These are phyloP conservation scores for Cymbopogon flexuosus DNA, from an alignment of 202 grass and related monocot genomes.

Conservation along the genomic window DNA sequence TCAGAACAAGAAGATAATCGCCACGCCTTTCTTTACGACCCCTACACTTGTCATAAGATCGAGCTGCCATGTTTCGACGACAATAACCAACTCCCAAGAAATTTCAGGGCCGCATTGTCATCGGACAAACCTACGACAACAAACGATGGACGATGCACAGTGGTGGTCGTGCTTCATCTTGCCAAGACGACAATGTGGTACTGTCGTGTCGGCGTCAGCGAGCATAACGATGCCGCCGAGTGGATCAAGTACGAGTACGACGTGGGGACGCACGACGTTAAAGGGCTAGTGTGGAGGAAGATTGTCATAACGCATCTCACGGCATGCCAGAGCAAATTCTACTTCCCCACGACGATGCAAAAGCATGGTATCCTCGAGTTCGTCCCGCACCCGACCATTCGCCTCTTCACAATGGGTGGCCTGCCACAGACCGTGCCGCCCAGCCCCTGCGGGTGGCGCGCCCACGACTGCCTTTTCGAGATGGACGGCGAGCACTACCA, in stretches of 20 bases:
- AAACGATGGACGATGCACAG: not conserved
- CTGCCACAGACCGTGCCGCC: not conserved
- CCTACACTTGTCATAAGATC: not conserved
- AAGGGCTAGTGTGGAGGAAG: not conserved
- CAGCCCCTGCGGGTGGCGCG: not conserved
- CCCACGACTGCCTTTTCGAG: not conserved
- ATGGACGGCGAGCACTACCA: not conserved
- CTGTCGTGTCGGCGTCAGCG: not conserved
- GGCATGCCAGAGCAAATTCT: not conserved
- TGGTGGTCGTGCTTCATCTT: not conserved
- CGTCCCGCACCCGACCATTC: not conserved
- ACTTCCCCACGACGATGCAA: not conserved
- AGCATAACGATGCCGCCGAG: not conserved
- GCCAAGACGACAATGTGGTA: not conserved
- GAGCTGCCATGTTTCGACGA: not conserved
- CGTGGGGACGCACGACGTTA: not conserved
- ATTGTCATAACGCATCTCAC: not conserved
- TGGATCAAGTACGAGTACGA: not conserved
- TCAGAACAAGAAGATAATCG: not conserved
- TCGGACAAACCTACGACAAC: not conserved
- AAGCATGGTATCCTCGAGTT: not conserved
- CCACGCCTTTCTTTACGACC: not conserved
- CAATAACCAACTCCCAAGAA: not conserved
- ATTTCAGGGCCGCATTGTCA: not conserved
- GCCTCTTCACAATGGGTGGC: not conserved